Base-by-base conservation (phyloP, 371 early-diverging fungal species). In the Mortierella sp. region DNA sequence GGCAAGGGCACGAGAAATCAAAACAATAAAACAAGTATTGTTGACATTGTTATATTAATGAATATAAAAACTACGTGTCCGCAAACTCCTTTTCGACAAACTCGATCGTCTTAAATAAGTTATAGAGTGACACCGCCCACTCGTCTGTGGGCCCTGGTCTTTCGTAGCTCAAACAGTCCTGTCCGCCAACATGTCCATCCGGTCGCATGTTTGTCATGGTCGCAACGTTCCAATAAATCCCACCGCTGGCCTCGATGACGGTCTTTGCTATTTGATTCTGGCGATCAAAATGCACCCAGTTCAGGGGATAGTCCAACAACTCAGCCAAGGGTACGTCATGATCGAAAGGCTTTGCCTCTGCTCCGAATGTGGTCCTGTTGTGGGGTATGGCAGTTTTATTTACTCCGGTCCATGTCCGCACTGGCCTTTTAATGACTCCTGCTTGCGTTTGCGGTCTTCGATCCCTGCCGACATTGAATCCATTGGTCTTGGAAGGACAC, bases 161-260 rank as follows among this genome's bases (percentile, higher is more conserved):
- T 67, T 85, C 85, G 60, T 87, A 89, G 31, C 86, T 72, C 34
- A 85, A 47, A 69, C 89, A 89, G 55, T 89, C 89, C 28, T 80
- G 81, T n/a, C 84, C 85, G 6, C 87, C 89, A 2, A 86, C 75
- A 80, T 89, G 89, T 1, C 87, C 89, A 72, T 89, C 89, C 0
- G 87, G 84, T 43, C 89, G 76, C 47, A 78, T 48, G 56, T 86
- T 82, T 2, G 81, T 73, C 80, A 87, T 68, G 0, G 85, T 82
- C n/a, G 84, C 89, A 23, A 87, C 60, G 66, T 89, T 87, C 60
- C 87, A 64, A 64, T 79, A 89, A 9, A 89, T 59, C 8, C 89
- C 89, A 7, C 89, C 89, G 4, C 79, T 83, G 5, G 84, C 83
- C 63, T 87, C 85, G 9, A 87, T 78, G 39, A 87, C 80, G 2